Evolutionary conservation across 2,329 filamentous ascomycete species (phyloP), one percentile per base, ranked within the genome.

Genomic region (Colletotrichum sp.): DNA sequence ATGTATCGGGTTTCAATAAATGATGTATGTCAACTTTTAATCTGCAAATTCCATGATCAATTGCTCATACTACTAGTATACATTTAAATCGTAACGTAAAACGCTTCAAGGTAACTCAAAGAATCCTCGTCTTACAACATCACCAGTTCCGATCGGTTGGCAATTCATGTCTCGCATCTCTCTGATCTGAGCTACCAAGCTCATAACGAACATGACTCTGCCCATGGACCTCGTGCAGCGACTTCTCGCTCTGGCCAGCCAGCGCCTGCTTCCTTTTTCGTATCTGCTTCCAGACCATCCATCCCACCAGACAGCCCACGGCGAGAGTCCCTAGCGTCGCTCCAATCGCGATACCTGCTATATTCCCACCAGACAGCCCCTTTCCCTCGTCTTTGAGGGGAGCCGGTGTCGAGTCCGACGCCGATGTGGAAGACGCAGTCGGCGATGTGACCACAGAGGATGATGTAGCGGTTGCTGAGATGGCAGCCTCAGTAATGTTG

Each of bases 381-480:
- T 57, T 16, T 0, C 24, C n/a, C 28, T 30, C 59, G 28, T 62
- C 28, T n/a, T n/a, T 8, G 3, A 8, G 8, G 18, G 28, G 15
- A n/a, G 18, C 28, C 8, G 16, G 1, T 8, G 59, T 62, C 4
- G 28, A 30, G 5, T 0, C 18, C 39, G 18, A 49, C 0, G 18
- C 18, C 18, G 18, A n/a, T 49, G 39, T 49, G 9, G 39, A 12
- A 34, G 59, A 34, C 3, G 28, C 26, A 21, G 28, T 62, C 10
- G 10, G 39, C 18, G 39, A n/a, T 7, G 0, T 13, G 2, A 8
- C 8, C 28, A 3, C 26, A 13, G 59, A n/a, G 1, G 5, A 13
- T 30, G 59, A 30, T 0, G 28, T 21, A 21, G 59, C 5, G 9
- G 28, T 62, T 12, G 18, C 26, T 5, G 59, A 62, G 18, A 34